Percentiles rank a stretch among this genome's conserved stretches.
phyloP scores from a whole-genome alignment of 2,329 filamentous ascomycete genomes.

The Neofusicoccum cordaticola region DNA sequence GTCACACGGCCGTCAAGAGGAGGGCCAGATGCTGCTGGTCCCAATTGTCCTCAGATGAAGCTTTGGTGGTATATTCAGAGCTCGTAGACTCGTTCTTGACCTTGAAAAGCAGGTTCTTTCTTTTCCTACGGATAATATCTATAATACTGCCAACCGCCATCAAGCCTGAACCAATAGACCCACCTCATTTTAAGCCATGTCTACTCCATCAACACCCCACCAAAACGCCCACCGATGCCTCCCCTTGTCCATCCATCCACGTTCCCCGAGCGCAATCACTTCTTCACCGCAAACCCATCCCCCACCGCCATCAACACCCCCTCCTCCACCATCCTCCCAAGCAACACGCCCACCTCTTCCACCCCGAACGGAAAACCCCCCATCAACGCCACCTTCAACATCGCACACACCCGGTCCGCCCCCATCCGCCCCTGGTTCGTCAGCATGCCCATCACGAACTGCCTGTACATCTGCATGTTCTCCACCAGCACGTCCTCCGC shows the following conservation, averaged over 20 bases:
- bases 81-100: too few species aligned
- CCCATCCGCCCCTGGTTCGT: constrained; percentile 89
- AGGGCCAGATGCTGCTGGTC: too few species aligned
- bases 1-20: too few species aligned
- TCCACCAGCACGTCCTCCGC: constrained; percentile 63
- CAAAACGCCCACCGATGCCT: background rate
- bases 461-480: constrained; percentile 75
- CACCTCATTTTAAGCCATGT: too few species aligned
- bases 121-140: too few species aligned
- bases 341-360: constrained; percentile 79
- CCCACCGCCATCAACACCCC: constrained; percentile 31
- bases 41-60: too few species aligned
- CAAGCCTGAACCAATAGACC: too few species aligned
- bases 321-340: constrained; percentile 64
- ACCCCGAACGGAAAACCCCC: constrained; percentile 87
- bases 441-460: constrained; percentile 92
- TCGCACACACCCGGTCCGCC: constrained; percentile 78
- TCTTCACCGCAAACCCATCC: constrained; percentile 33
- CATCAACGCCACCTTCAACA: constrained; percentile 88
- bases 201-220: background rate
- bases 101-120: too few species aligned
- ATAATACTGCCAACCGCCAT: too few species aligned
- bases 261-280: constrained; percentile 10
- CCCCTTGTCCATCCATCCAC: background rate
- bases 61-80: too few species aligned